Conservation (phyloP, 257 asterid species). For the Nicotiana otophora region DNA sequence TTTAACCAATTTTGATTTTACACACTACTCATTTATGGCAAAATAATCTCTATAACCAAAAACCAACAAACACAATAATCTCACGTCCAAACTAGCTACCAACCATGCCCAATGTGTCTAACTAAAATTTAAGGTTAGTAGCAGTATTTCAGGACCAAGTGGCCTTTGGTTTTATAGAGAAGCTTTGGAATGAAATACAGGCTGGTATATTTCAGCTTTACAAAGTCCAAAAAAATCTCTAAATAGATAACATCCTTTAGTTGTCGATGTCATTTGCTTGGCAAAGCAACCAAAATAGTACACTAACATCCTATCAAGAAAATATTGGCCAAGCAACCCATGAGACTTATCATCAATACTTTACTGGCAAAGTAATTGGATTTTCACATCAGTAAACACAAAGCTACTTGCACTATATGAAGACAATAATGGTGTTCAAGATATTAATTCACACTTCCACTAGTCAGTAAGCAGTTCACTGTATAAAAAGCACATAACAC, state of each 20-base stretch:
- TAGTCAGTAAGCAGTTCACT: not conserved
- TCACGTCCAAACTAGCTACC: not conserved
- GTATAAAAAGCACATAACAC: not conserved
- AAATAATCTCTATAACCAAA: not conserved
- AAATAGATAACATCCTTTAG: slow-evolving; percentile 27
- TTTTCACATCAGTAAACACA: not conserved
- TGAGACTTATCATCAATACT: not conserved
- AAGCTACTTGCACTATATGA: not conserved
- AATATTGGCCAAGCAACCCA: slow-evolving; percentile 10
- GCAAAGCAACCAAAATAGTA: slow-evolving; percentile 19
- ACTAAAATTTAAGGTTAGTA: not conserved
- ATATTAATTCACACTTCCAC: not conserved
- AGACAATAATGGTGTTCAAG: not conserved
- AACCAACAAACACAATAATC: not conserved
- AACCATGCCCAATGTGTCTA: not conserved
- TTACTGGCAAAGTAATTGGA: no score
- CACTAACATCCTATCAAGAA: slow-evolving; percentile 2
- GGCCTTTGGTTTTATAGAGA: not conserved
- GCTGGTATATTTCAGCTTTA: not conserved
- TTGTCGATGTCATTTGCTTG: slow-evolving; percentile 36
- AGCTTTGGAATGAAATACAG: not conserved
- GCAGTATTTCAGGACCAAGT: slow-evolving; percentile 11
- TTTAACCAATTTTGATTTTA: not conserved
- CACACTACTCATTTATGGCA: not conserved
- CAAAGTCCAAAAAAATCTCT: not conserved